Base-by-base conservation (phyloP, 306 rosid species). In the Leucaena leucocephala region DNA sequence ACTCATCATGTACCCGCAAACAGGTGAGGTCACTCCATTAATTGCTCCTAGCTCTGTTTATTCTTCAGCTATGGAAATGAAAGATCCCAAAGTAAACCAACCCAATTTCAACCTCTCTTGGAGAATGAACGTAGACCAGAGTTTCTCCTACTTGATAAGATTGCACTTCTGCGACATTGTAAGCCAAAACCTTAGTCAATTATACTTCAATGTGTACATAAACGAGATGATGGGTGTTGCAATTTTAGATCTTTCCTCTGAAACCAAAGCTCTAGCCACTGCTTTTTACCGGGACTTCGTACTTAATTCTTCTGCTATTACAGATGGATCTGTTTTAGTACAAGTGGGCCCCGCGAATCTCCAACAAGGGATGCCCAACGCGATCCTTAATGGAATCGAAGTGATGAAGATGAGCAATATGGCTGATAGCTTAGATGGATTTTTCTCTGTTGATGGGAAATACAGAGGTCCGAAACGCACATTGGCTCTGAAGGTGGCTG, bases 161-260 rank as follows among this genome's bases (percentile, higher is more conserved):
- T 19, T 92, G 80, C 98, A 94, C 83, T 94, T 94, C 55, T 90
- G 97, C 61, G 98, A 94, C 80, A 92, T 94, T 39, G 88, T 92
- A n/a, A 92, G 97, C 83, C 72, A 59, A 48, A 63, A 71, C 15
- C 83, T 91, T 0, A 74, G 84, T 15, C 71, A 34, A 64, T 69
- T 94, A 48, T 87, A 76, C 82, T 91, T 94, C 84, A 80, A 89
- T 74, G 89, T 94, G 0, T 91, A 90, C 80, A 72, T 94, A 68
- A 92, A 94, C 34, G 86, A 76, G 72, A 80, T 87, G 82, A 49
- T 81, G 52, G 92, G 87, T 5, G 76, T 85, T 61, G 16, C 85
- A 16, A 58, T 65, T 62, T 84, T 94, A 34, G 94, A 94, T 63
- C 96, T 92, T 17, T 90, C 97, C 5, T 58, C 86, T 5, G 78